phyloP scores from a whole-genome alignment of 805 yeast genomes.

The Metschnikowia reukaufii region DNA sequence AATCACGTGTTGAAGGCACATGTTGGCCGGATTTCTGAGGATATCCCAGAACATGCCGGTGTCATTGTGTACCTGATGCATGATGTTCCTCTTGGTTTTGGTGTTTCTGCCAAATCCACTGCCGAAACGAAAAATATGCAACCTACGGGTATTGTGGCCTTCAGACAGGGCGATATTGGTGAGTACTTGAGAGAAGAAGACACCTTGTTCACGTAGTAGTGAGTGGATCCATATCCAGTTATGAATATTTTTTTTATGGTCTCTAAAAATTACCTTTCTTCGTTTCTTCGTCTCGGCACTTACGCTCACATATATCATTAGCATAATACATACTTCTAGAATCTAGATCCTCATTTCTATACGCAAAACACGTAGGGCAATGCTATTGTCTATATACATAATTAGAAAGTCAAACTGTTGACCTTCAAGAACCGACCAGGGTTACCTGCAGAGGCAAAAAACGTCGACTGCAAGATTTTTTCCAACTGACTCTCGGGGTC shows the following conservation, averaged over 20 bases:
- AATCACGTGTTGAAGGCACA: constrained; percentile 96
- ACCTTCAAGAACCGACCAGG: constrained; percentile 38
- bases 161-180: constrained; percentile 96
- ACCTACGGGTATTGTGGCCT: constrained; percentile 93
- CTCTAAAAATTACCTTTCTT: no score
- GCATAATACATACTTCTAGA: constrained; percentile 11
- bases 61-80: constrained; percentile 87
- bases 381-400: constrained; percentile 14
- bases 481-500: constrained; percentile 30
- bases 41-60: constrained; percentile 97
- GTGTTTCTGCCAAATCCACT: constrained; percentile 90
- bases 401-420: constrained; percentile 24
- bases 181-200: constrained; percentile 98
- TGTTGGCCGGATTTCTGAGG: constrained; percentile 94
- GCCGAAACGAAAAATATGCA: constrained; percentile 82
- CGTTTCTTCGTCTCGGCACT: not conserved
- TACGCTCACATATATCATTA: not conserved
- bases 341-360: not conserved
- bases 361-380: no score
- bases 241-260: no score
- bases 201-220: constrained; percentile 73
- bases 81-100: constrained; percentile 93
- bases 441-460: constrained; percentile 40
- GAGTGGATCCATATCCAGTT: not conserved
- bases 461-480: constrained; percentile 29